Conservation (phyloP, 2,329 filamentous ascomycete genomes). For the Zalaria obscura region DNA sequence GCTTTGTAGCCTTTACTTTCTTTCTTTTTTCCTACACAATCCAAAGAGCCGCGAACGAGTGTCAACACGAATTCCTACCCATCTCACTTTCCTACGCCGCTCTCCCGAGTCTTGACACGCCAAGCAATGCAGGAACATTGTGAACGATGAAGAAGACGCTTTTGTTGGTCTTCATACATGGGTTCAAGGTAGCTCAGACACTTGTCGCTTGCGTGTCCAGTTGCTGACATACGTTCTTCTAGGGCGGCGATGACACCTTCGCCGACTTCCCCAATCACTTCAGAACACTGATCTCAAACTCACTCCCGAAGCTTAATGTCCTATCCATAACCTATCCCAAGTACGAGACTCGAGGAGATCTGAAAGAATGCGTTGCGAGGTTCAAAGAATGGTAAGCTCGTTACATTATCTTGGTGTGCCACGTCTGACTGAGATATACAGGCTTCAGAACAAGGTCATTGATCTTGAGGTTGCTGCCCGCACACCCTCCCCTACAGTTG, state of each 20-base stretch:
- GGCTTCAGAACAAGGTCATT: constrained; percentile 84
- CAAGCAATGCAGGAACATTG: background rate
- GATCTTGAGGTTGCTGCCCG: constrained; percentile 76
- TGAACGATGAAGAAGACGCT: constrained; percentile 61
- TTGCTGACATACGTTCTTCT: constrained; percentile 4
- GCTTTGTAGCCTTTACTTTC: no score
- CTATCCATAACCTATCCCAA: constrained; percentile 59
- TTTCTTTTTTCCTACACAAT: no score
- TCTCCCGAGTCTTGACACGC: no score
- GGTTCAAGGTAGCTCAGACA: constrained; percentile 54
- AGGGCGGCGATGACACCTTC: constrained; percentile 71
- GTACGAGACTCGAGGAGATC: constrained; percentile 69
- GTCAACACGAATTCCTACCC: no score
- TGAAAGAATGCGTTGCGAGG: constrained; percentile 53
- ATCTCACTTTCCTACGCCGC: no score
- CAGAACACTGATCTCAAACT: constrained; percentile 45
- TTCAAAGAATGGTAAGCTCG: constrained; percentile 60
- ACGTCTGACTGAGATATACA: constrained; percentile 16
- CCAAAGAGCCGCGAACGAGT: no score
- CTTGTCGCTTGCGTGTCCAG: constrained; percentile 5
- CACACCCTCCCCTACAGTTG: constrained; percentile 71
- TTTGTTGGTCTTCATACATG: constrained; percentile 72
- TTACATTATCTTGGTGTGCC: no score
- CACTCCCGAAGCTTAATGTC: constrained; percentile 56
- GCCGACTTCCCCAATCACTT: constrained; percentile 62